Conservation (phyloP, 2,329 filamentous ascomycete species). For the Emmonsia crescens region DNA sequence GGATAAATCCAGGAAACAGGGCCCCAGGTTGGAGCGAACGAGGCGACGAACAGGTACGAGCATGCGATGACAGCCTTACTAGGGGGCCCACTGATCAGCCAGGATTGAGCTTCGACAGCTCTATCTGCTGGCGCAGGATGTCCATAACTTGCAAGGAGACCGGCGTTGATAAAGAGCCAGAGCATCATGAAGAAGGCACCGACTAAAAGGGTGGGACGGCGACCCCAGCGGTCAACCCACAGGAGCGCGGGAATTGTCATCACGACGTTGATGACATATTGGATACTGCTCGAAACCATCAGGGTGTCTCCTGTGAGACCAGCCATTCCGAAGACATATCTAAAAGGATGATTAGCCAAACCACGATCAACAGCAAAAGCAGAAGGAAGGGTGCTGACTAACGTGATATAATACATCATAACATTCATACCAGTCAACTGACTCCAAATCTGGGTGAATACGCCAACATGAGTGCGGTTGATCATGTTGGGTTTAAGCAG, state of each 20-base stretch:
- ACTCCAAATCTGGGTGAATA: conserved; percentile 66
- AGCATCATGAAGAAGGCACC: conserved; percentile 53
- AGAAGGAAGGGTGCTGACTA: conserved; percentile 8
- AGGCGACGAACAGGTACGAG: conserved; percentile 62
- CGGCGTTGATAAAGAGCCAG: conserved; percentile 36
- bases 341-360: background rate
- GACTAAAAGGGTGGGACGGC: conserved; percentile 55
- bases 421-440: conserved; percentile 69
- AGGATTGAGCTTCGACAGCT: conserved; percentile 26
- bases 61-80: conserved; percentile 56
- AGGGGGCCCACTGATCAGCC: conserved; percentile 29
- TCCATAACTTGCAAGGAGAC: conserved; percentile 32
- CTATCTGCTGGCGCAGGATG: conserved; percentile 26
- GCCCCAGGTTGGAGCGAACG: conserved; percentile 55
- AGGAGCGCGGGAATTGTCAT: conserved; percentile 69
- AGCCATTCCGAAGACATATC: conserved; percentile 61
- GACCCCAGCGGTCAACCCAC: conserved; percentile 66
- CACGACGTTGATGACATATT: conserved; percentile 68
- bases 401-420: conserved; percentile 60
- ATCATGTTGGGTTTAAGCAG: conserved; percentile 64
- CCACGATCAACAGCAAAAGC: background rate
- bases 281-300: conserved; percentile 56
- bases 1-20: conserved; percentile 51
- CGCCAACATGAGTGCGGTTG: conserved; percentile 58
- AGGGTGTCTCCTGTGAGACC: conserved; percentile 49